Evolutionary conservation across 2,329 filamentous ascomycete genomes (phyloP).

Genomic region (Venturiaceae sp.): DNA sequence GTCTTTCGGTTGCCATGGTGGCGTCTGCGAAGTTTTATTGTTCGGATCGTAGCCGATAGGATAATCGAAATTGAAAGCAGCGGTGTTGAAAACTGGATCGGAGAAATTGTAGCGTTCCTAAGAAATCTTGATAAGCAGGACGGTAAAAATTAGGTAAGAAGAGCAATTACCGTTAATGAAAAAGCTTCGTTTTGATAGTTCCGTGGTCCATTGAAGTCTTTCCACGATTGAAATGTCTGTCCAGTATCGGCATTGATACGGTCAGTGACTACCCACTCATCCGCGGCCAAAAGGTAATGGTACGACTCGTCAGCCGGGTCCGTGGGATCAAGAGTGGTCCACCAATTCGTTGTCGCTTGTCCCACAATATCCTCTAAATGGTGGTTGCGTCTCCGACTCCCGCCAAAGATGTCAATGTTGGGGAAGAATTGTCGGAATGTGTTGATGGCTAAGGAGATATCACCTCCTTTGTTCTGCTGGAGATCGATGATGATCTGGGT

Average conservation of each 20-base stretch:
- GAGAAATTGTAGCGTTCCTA: slow-evolving; percentile 6
- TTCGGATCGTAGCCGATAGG: slow-evolving; percentile 9
- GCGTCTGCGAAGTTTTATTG: neutral
- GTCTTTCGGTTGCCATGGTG: neutral
- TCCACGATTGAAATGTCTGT: slow-evolving; percentile 18
- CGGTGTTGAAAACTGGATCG: neutral
- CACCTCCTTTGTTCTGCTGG: slow-evolving; percentile 13
- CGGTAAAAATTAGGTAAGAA: neutral
- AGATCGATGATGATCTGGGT: slow-evolving; percentile 11
- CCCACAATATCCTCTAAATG: slow-evolving; percentile 14
- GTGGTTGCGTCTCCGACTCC: slow-evolving; percentile 29
- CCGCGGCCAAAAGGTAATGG: slow-evolving; percentile 4
- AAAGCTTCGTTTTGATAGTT: slow-evolving; percentile 13
- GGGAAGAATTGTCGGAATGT: slow-evolving; percentile 25
- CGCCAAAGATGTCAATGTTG: slow-evolving; percentile 22
- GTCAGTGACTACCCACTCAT: slow-evolving; percentile 18
- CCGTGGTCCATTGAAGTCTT: slow-evolving; percentile 17
- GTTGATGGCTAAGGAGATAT: slow-evolving; percentile 5
- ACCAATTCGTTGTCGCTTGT: neutral
- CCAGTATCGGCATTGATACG: slow-evolving; percentile 16
- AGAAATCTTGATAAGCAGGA: neutral
- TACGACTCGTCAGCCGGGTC: neutral
- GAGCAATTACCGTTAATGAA: neutral
- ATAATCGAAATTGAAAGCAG: slow-evolving; percentile 19
- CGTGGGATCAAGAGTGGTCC: neutral